Conservation (phyloP, 164 flowering plant species). For the Akebia trifoliata region DNA sequence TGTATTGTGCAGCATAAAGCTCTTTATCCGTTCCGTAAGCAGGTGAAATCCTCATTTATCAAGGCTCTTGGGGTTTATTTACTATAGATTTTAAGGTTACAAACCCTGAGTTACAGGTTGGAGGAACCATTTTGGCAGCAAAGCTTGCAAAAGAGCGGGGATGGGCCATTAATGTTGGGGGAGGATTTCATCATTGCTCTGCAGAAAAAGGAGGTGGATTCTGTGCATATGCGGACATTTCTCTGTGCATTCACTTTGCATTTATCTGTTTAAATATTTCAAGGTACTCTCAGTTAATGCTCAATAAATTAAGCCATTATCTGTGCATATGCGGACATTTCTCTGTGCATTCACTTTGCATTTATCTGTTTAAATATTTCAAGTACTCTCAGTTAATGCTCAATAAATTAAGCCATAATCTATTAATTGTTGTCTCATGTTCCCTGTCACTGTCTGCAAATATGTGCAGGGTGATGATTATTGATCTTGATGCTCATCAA, state of each 20-base stretch:
- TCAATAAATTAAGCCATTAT: neutral
- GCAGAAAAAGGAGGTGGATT: conserved; percentile 88
- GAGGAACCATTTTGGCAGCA: conserved; percentile 87
- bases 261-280: conserved; percentile 65
- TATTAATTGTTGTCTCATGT: conserved; percentile 28
- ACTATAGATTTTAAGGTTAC: neutral
- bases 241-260: conserved; percentile 83
- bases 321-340: conserved; percentile 90
- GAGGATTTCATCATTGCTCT: conserved; percentile 97
- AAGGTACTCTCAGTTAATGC: conserved; percentile 38
- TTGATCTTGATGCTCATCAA: conserved; percentile 99
- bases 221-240: conserved; percentile 91
- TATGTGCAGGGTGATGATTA: conserved; percentile 78
- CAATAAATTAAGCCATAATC: neutral
- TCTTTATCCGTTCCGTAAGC: conserved; percentile 82
- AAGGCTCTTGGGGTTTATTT: conserved; percentile 2
- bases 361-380: conserved; percentile 65
- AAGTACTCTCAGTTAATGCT: conserved; percentile 33
- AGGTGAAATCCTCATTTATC: conserved; percentile 36
- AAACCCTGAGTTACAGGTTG: conserved; percentile 50
- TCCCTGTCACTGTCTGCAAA: conserved; percentile 4
- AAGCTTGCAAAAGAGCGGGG: conserved; percentile 92
- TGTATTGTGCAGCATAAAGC: conserved; percentile 64
- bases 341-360: conserved; percentile 83
- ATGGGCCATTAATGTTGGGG: conserved; percentile 97